These are phyloP conservation scores for Cryomyces minteri DNA, from an alignment of 495 filamentous ascomycete genomes.

Conservation along the genomic window DNA sequence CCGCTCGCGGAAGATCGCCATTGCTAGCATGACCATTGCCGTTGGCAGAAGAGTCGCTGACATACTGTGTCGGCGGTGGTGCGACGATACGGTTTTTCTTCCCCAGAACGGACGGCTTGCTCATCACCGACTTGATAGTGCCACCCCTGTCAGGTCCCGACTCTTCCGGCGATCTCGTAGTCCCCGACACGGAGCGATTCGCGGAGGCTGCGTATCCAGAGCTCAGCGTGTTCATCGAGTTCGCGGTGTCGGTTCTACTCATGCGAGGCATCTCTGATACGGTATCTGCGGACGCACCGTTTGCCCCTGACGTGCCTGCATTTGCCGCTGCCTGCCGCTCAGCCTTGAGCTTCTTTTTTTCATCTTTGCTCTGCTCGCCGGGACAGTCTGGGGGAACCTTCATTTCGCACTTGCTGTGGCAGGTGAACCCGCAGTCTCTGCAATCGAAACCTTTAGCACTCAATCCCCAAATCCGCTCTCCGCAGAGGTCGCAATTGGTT, in stretches of 20 bases:
- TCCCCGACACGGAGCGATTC: slow-evolving; percentile 49
- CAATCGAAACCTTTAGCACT: slow-evolving; percentile 93
- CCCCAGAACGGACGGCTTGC: slow-evolving; percentile 15
- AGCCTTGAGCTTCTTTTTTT: slow-evolving; percentile 77
- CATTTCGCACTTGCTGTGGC: slow-evolving; percentile 97
- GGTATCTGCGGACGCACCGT: slow-evolving; percentile 20
- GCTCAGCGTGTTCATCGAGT: slow-evolving; percentile 66
- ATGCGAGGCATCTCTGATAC: slow-evolving; percentile 31
- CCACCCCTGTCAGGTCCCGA: slow-evolving; percentile 16
- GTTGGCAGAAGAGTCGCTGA: slow-evolving; percentile 30
- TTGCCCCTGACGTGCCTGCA: slow-evolving; percentile 7
- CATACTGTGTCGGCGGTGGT: slow-evolving; percentile 68
- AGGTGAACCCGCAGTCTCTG: slow-evolving; percentile 90
- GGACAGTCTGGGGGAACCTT: slow-evolving; percentile 94
- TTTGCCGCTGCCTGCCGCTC: slow-evolving; percentile 68
- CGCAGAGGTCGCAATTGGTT: slow-evolving; percentile 92
- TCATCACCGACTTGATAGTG: slow-evolving; percentile 21
- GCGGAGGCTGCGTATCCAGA: slow-evolving; percentile 76
- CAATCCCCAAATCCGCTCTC: slow-evolving; percentile 90
- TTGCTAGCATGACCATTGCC: slow-evolving; percentile 13
- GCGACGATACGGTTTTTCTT: slow-evolving; percentile 60
- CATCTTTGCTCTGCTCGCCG: slow-evolving; percentile 82
- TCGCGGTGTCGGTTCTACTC: slow-evolving; percentile 56
- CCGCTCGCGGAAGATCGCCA: slow-evolving; percentile 5
- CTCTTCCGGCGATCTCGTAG: slow-evolving; percentile 23